Conservation (phyloP, 2,329 filamentous ascomycete genomes). For the Fusarium tupiense region DNA sequence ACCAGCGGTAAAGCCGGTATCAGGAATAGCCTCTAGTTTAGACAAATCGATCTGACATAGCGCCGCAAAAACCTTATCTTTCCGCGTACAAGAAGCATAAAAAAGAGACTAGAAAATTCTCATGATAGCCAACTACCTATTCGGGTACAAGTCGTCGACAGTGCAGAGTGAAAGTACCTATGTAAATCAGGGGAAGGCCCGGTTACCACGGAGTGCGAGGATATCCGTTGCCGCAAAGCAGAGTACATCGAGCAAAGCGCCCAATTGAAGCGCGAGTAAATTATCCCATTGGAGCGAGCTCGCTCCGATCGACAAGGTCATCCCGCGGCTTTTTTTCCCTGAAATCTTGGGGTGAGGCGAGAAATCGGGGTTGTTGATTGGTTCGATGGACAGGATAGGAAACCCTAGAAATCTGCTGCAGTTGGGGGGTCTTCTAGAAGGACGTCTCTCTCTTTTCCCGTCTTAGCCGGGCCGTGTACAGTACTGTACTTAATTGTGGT, state of each 20-base stretch:
- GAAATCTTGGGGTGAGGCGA: slow-evolving; percentile 15
- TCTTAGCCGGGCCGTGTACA: neutral
- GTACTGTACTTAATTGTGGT: neutral
- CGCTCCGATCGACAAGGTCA: slow-evolving; percentile 24
- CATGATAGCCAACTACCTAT: slow-evolving; percentile 27
- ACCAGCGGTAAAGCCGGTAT: neutral
- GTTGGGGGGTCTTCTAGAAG: slow-evolving; percentile 39
- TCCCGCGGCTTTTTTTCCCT: slow-evolving; percentile 29
- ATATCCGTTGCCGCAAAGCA: slow-evolving; percentile 9
- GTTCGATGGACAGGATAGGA: slow-evolving; percentile 17
- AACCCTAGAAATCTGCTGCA: slow-evolving; percentile 20
- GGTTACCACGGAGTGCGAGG: slow-evolving; percentile 34
- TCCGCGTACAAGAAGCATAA: neutral
- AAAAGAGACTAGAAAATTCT: slow-evolving; percentile 5
- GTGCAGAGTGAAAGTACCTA: neutral
- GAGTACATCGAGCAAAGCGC: neutral
- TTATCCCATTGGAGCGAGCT: slow-evolving; percentile 20
- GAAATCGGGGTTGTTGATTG: slow-evolving; percentile 16
- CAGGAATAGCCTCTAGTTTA: neutral
- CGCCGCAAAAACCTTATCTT: slow-evolving; percentile 15
- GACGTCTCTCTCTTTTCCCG: neutral
- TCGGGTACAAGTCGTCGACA: slow-evolving; percentile 5
- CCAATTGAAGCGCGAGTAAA: slow-evolving; percentile 37
- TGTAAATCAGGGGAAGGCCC: slow-evolving; percentile 23
- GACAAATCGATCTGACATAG: slow-evolving; percentile 5